Evolutionary conservation across 192 early-diverging fungal genomes (phyloP).

Genomic region (Podila clonocystis): DNA sequence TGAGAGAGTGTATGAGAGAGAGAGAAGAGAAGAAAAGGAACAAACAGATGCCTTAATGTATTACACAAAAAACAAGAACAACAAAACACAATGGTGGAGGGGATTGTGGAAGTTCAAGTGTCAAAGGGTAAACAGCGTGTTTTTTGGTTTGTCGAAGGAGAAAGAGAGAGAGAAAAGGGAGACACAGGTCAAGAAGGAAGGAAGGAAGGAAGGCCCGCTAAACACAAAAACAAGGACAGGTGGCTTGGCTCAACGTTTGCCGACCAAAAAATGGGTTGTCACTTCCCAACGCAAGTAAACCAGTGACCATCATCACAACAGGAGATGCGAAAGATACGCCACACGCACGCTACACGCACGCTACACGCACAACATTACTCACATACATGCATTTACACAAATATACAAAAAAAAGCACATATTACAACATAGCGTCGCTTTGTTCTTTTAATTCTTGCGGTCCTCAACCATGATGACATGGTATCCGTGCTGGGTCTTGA

Average conservation of each 20-base stretch:
- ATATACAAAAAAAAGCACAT: neutral
- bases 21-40: neutral
- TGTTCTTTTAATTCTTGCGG: constrained; percentile 54
- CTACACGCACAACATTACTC: neutral
- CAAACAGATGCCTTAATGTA: constrained; percentile 10
- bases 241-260: neutral
- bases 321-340: too few relatives aligned
- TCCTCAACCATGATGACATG: constrained; percentile 89
- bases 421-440: neutral
- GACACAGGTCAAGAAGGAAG: neutral
- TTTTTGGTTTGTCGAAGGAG: constrained; percentile 3
- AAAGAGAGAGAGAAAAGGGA: constrained; percentile 9
- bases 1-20: neutral
- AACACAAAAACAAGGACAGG: neutral
- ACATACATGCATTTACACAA: neutral
- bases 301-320: too few relatives aligned
- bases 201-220: neutral
- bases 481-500: constrained; percentile 81
- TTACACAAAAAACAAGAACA: constrained; percentile 7
- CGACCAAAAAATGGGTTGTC: too few relatives aligned
- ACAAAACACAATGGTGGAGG: constrained; percentile 8
- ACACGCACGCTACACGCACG: too few relatives aligned
- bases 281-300: too few relatives aligned
- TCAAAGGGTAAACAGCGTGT: neutral
- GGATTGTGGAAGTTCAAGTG: neutral